These are phyloP conservation scores for Fusarium pininemorale DNA, from an alignment of 2,329 filamentous ascomycete species.

Conservation along the genomic window DNA sequence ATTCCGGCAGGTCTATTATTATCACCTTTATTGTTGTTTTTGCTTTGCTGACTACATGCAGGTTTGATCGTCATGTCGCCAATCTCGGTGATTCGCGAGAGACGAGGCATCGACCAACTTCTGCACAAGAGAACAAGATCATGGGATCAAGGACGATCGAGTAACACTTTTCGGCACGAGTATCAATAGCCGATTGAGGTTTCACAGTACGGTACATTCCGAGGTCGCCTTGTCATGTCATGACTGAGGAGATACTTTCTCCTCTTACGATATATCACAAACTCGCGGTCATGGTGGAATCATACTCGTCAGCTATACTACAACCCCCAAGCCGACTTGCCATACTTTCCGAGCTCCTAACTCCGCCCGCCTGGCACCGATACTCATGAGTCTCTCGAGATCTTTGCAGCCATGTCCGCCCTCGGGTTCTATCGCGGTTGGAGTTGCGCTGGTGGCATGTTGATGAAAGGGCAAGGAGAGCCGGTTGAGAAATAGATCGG, in stretches of 20 bases:
- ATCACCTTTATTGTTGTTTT: not conserved
- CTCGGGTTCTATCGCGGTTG: slow-evolving; percentile 28
- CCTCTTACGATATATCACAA: slow-evolving; percentile 17
- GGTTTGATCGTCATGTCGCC: slow-evolving; percentile 8
- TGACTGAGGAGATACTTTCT: not conserved
- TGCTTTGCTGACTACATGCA: slow-evolving; percentile 16
- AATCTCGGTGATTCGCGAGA: not conserved
- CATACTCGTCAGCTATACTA: slow-evolving; percentile 23
- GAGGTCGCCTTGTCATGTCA: not conserved
- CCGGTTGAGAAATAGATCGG: not conserved
- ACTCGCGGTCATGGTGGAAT: not conserved
- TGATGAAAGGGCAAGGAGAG: slow-evolving; percentile 1
- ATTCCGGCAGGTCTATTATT: slow-evolving; percentile 19
- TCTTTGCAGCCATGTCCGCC: slow-evolving; percentile 32
- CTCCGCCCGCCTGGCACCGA: slow-evolving; percentile 16
- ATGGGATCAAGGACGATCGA: not conserved
- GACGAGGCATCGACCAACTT: not conserved
- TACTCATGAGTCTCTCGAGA: slow-evolving; percentile 1
- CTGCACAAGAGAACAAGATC: not conserved
- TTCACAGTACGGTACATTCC: slow-evolving; percentile 16
- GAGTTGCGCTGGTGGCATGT: slow-evolving; percentile 18
- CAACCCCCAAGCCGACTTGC: not conserved
- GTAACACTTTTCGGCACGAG: not conserved
- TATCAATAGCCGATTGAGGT: slow-evolving; percentile 15
- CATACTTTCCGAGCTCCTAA: not conserved